Conservation (phyloP, 1,139 yeast species). For the Geotrichum aggregatum region DNA sequence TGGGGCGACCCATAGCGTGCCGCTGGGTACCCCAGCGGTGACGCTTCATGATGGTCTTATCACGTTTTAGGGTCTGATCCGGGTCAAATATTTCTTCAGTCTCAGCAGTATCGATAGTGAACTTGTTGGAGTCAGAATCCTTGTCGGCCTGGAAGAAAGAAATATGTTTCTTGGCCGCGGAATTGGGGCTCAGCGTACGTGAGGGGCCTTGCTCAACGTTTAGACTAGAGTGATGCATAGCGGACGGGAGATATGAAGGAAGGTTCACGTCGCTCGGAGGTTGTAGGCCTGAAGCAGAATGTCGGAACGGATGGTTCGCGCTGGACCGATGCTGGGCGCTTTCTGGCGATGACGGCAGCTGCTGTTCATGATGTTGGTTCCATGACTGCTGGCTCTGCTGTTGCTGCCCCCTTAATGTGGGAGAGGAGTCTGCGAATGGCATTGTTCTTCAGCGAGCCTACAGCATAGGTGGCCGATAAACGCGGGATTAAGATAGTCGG, state of each 20-base stretch:
- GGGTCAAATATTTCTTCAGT: neutral
- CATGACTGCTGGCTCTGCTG: too few relatives aligned
- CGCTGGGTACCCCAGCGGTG: slow-evolving; percentile 90
- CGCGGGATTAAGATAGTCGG: neutral
- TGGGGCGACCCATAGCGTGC: slow-evolving; percentile 64
- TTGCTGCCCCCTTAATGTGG: too few relatives aligned
- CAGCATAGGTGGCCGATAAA: neutral
- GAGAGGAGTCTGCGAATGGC: too few relatives aligned
- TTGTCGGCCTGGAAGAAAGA: too few relatives aligned
- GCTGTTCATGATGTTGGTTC: neutral
- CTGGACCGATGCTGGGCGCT: neutral
- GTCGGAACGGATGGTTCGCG: slow-evolving; percentile 9
- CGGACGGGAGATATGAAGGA: slow-evolving; percentile 3
- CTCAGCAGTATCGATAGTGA: neutral
- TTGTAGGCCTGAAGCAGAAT: neutral
- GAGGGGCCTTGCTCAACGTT: too few relatives aligned
- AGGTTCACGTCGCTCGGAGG: neutral
- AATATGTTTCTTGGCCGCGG: too few relatives aligned
- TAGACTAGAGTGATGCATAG: too few relatives aligned
- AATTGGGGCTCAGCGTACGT: too few relatives aligned
- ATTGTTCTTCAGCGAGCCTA: too few relatives aligned
- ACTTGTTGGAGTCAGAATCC: slow-evolving; percentile 11
- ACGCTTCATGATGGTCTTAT: slow-evolving; percentile 52
- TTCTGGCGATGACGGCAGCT: neutral
- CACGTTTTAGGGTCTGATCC: too few relatives aligned